Evolutionary conservation across 306 rosid species (phyloP), one percentile per base, ranked within the genome.

Genomic region (Rosa multiflora): DNA sequence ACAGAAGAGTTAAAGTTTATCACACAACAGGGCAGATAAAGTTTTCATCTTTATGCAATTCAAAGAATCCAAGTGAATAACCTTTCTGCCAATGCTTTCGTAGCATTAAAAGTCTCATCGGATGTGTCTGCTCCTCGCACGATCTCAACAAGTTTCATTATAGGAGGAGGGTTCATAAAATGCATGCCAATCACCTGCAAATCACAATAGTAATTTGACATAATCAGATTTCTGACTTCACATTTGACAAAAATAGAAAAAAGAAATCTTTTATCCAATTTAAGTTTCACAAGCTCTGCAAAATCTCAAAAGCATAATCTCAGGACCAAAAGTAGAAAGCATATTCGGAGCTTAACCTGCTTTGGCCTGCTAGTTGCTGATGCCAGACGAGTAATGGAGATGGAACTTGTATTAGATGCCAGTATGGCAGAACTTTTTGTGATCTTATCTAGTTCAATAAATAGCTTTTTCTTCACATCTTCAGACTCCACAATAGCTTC

Each of bases 381-480:
- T 1, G 91, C 99, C 14, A 94, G 72, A 71, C 99, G 95, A 79
- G 99, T 92, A 76, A 94, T 88, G 10, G 97, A 89, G 44, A 94
- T 94, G 69, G 99, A 92, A 80, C 99, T 94, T n/a, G 97, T 94
- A 81, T 94, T 94, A 40, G 99, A 92, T 29, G 97, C 99, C 84
- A 94, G 87, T 80, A 94, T 91, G 51, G 97, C 89, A 3, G 93
- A 87, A 55, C 81, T 75, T 77, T 90, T 88, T 1, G 85, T 88
- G 78, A 92, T 87, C 78, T 82, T 84, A 69, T 92, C 97, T 17
- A 94, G 73, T 74, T 88, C 80, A 56, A 80, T 18, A 72, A 94
- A 94, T 69, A 94, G 73, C 73, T 44, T 81, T 85, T 87, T 94
- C 78, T 94, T 94, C 70, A 83, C 87, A 35, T 85, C 95, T 89